Base-by-base conservation (phyloP, 2,329 filamentous ascomycete genomes). In the Cyphellophora europaea region DNA sequence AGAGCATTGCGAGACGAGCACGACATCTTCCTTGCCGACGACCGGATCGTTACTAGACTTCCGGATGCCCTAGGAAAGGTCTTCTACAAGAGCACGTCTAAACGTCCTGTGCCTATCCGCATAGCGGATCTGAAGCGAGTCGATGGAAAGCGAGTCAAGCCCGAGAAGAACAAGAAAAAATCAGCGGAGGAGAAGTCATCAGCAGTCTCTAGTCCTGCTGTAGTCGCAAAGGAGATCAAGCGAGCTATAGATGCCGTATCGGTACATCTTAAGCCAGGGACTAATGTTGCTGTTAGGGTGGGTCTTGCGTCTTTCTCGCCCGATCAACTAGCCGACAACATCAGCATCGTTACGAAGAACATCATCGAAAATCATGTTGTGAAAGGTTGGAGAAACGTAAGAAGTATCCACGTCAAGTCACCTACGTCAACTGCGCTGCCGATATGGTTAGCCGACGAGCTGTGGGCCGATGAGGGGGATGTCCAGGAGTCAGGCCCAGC, bases 21-120 rank as follows among this genome's bases (percentile, higher is more conserved):
- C 60, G 91, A 96, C 56, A 66, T 96, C 37, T 96, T 98, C 66
- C 71, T 98, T 38, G 89, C 83, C 34, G 91, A 98, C 57, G 84
- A 94, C 54, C 73, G 91, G 32, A 82, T 98, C 36, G 65, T 78
- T 43, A 74, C 72, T 39, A 67, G 72, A 41, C 71, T 96, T 40
- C 85, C 88, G 37, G 73, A 75, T 45, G 67, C 79, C 3, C 76
- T 98, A 10, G 91, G 89, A 50, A 96, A 94, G 67, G 81, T 81
- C 2, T 96, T 98, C 60, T 96, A 91, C 73, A 82, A 87, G 66
- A 72, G 66, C 37, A 84, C 80, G 11, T 63, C 65, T 44, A 96
- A 96, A 71, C 74, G 89, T 25, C 91, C 91, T 6, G 77, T 98
- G 39, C 88, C 91, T 16, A 74, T 96, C 23, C 68, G 72, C 28